Evolutionary conservation across 495 filamentous ascomycete genomes (phyloP), one percentile per base, ranked within the genome.

Genomic region (Penicillium lagena): DNA sequence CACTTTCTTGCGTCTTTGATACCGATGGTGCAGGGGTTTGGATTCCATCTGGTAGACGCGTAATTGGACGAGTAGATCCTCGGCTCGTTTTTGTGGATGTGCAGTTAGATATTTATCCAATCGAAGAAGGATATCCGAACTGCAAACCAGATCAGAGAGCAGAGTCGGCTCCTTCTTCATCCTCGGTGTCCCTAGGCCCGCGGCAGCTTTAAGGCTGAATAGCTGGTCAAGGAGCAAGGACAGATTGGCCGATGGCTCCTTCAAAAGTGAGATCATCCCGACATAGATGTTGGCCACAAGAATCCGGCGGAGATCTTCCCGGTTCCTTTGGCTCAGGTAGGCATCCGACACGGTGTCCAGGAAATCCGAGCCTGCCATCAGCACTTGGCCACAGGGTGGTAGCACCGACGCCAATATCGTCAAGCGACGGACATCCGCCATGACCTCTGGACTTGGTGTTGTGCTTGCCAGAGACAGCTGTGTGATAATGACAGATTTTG

Each of bases 281-380:
- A 89, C 73, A 51, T 90, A 95, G 11, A 80, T 64, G 7, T 82
- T 81, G 5, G 80, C 76, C 12, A 88, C 71, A n/a, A 93, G 67
- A 5, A 75, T 69, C 44, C 75, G 81, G 36, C 79, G 75, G 10
- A 84, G 57, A 7, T 73, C 72, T 11, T 73, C 75, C 35, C 80
- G 36, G 2, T 35, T 75, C 49, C 71, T 75, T 17, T 52, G 45
- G 39, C 79, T 66, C 35, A 71, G 77, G 61, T 86, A 94, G 40
- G 78, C 78, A 48, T 71, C 76, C 29, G 75, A 67, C 11, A 94
- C 68, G 3, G 83, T 80, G 55, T 96, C 90, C 10, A 95, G 56
- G 53, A 90, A 90, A 59, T 95, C 90, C 38, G 86, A 87, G 12
- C 90, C 90, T 1, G 82, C 81, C 59, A 94, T 74, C 38, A 95